Percentiles rank a stretch among this genome's conserved stretches.
These are phyloP conservation scores for Maudiozyma turicensis DNA, from an alignment of 805 yeast genomes.

Conservation along the genomic window DNA sequence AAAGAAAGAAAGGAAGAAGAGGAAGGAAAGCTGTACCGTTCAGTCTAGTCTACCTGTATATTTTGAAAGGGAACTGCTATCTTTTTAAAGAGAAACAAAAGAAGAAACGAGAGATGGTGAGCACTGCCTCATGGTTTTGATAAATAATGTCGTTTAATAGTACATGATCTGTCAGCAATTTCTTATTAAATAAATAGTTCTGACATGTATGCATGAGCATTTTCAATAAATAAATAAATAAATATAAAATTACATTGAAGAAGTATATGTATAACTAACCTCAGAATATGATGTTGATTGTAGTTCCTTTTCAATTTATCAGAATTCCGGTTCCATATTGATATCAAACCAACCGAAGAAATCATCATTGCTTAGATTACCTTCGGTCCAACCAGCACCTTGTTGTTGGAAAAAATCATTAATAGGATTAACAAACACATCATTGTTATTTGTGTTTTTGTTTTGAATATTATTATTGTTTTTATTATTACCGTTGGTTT, in stretches of 20 bases:
- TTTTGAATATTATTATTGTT: neutral
- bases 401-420: slow-evolving; percentile 70
- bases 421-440: slow-evolving; percentile 15
- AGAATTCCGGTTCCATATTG: slow-evolving; percentile 56
- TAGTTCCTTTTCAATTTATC: neutral
- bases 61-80: too few relatives aligned
- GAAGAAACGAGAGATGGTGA: too few relatives aligned
- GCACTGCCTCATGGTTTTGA: too few relatives aligned
- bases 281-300: too few relatives aligned
- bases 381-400: slow-evolving; percentile 78
- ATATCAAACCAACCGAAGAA: slow-evolving; percentile 91
- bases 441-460: neutral
- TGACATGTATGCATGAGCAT: too few relatives aligned
- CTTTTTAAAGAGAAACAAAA: too few relatives aligned
- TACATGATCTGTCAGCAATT: too few relatives aligned
- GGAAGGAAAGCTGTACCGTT: too few relatives aligned
- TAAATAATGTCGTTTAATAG: too few relatives aligned
- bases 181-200: too few relatives aligned
- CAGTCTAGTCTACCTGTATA: too few relatives aligned
- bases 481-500: neutral
- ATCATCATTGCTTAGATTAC: slow-evolving; percentile 57
- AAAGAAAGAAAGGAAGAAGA: too few relatives aligned
- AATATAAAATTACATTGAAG: neutral
- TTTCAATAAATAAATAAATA: neutral
- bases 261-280: neutral